Base-by-base conservation (phyloP, 2,329 filamentous ascomycete genomes). In the Aspergillus awamori region DNA sequence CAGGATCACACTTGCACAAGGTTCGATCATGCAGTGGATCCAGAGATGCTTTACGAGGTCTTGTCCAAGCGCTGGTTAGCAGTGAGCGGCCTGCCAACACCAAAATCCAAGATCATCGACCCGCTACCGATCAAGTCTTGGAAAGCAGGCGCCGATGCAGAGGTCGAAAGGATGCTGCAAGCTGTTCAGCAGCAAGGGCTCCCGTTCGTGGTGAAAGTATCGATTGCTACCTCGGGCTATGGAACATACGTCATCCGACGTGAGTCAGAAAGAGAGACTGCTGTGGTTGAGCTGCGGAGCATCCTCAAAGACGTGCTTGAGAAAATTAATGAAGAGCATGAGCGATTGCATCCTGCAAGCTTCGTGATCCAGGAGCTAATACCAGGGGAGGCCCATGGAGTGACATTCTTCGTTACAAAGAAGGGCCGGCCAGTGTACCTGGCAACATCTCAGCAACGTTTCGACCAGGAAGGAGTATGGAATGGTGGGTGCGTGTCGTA, bases 151-250 rank as follows among this genome's bases (percentile, higher is more conserved):
- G 7, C 1, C 4, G 39, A 56, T 3, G 15, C 7, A 6, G 56
- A 59, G 10, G 22, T 39, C 6, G 7, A 11, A 5, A 43, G 56
- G 2, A 61, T 61, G 53, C 36, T 57, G 8, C 13, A 39, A 8
- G 2, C 10, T 2, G 28, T 61, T 6, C 22, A 48, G 2, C 4
- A 41, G 7, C 38, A 41, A 2, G 8, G 10, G 3, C 3, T 47
- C 3, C 60, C 60, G 1, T 62, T 59, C 24, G 43, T 62, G 13
- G n/a, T 55, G 1, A 62, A 62, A 20, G 3, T 59, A 8, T 57
- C 60, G 4, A 52, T 59, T 17, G 48, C 55, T 6, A 15, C 53
- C 6, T 58, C 55, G 0, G 60, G 60, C 11, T 30, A 15, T 30
- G 60, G 60, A 2, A 55, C 51, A 10, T 59, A 39, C 4, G 13